phyloP scores from a whole-genome alignment of 768 basidiomycete genomes.

The Solioccasus polychromus region DNA sequence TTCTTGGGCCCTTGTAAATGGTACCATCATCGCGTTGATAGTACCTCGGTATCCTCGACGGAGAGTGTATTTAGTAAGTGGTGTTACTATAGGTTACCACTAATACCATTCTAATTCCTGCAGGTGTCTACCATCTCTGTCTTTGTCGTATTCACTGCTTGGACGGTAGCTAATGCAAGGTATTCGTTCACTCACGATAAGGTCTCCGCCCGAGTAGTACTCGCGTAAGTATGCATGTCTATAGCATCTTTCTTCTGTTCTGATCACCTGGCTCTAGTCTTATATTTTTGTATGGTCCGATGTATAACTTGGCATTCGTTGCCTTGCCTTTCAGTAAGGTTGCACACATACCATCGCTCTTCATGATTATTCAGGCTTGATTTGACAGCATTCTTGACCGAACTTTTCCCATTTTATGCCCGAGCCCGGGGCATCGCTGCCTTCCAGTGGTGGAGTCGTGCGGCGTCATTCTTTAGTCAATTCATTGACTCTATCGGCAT shows the following conservation, averaged over 20 bases:
- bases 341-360: not conserved
- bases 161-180: not conserved
- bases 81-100: not conserved
- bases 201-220: not conserved
- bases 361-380: not conserved
- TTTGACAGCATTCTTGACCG: not conserved
- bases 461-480: not conserved
- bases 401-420: not conserved
- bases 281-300: not conserved
- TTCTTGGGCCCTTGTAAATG: not conserved
- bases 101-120: not conserved
- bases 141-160: not conserved
- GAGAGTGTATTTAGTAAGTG: not conserved
- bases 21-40: not conserved
- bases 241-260: not conserved
- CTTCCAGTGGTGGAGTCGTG: not conserved
- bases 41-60: conserved; percentile 4
- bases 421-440: not conserved
- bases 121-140: not conserved
- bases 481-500: not conserved
- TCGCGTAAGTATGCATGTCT: not conserved
- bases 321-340: not conserved
- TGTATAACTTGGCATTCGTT: not conserved
- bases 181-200: not conserved
- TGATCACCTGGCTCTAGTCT: not conserved